These are phyloP conservation scores for Thielaviopsis populi DNA, from an alignment of 2,329 filamentous ascomycete genomes.

Conservation along the genomic window DNA sequence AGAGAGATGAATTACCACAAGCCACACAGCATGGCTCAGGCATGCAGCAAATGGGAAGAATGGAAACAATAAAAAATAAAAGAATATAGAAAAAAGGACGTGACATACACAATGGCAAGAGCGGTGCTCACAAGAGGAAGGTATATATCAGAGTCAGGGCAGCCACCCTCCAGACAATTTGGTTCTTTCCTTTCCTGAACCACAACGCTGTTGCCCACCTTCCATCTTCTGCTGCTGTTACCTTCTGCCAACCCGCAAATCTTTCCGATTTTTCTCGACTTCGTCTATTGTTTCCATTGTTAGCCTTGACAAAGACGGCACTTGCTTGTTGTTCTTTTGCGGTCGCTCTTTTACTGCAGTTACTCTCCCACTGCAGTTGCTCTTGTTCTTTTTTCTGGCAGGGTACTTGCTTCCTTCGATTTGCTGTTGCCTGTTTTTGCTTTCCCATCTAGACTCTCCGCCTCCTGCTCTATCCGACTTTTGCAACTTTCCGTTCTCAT, in stretches of 20 bases:
- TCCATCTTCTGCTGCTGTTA: neutral
- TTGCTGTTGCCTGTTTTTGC: neutral
- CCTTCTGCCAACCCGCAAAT: neutral
- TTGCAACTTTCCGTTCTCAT: constrained; percentile 15
- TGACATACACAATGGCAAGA: neutral
- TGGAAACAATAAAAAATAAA: neutral
- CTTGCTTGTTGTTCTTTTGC: neutral
- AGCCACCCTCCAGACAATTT: neutral
- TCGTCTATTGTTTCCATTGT: neutral
- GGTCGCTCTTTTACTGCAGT: neutral
- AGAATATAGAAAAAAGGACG: neutral
- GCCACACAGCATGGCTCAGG: too few species aligned
- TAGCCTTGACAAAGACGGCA: neutral
- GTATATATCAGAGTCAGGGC: neutral
- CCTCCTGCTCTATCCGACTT: neutral
- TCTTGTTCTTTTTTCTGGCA: neutral
- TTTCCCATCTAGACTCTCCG: neutral
- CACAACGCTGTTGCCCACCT: neutral
- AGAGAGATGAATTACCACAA: too few species aligned
- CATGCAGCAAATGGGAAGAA: too few species aligned
- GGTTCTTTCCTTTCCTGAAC: neutral
- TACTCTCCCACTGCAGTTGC: neutral
- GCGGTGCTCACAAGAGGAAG: neutral
- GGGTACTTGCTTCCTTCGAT: neutral
- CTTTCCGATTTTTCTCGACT: neutral